A percentile compares a stretch with the other conserved stretches of the same genome.
phyloP scores from a whole-genome alignment of 2,329 filamentous ascomycete species.

The Coccinonectria pachysandricola region DNA sequence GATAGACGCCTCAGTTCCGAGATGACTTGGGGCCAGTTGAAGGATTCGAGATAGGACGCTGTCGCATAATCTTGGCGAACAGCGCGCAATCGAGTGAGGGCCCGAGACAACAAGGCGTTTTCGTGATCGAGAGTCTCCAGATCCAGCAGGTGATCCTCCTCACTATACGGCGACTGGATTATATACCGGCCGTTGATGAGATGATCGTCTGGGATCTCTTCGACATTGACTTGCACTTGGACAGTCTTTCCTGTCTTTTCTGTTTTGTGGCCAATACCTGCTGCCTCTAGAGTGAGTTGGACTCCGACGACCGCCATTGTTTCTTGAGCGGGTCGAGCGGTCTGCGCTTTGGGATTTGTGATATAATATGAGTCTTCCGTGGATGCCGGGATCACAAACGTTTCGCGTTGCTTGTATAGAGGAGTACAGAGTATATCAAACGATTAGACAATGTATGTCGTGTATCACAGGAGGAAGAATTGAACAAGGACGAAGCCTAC shows the following conservation, averaged over 20 bases:
- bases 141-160: slow-evolving; percentile 60
- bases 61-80: slow-evolving; percentile 65
- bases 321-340: slow-evolving; percentile 2
- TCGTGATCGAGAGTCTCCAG: slow-evolving; percentile 55
- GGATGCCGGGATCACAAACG: no score
- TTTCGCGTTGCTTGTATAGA: no score
- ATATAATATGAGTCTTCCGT: no score
- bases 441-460: no score
- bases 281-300: no score
- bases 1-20: slow-evolving; percentile 44
- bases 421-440: no score
- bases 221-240: slow-evolving; percentile 15
- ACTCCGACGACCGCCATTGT: slow-evolving; percentile 20
- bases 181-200: slow-evolving; percentile 28
- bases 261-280: no score
- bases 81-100: slow-evolving; percentile 54
- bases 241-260: no score
- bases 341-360: no score
- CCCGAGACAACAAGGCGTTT: slow-evolving; percentile 59
- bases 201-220: slow-evolving; percentile 11
- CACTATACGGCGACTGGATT: slow-evolving; percentile 67
- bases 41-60: slow-evolving; percentile 58
- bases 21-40: slow-evolving; percentile 66
- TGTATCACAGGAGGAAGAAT: no score
- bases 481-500: no score